Evolutionary conservation across 1,284 basidiomycete species (phyloP).

Genomic region (Bjerkandera adusta): DNA sequence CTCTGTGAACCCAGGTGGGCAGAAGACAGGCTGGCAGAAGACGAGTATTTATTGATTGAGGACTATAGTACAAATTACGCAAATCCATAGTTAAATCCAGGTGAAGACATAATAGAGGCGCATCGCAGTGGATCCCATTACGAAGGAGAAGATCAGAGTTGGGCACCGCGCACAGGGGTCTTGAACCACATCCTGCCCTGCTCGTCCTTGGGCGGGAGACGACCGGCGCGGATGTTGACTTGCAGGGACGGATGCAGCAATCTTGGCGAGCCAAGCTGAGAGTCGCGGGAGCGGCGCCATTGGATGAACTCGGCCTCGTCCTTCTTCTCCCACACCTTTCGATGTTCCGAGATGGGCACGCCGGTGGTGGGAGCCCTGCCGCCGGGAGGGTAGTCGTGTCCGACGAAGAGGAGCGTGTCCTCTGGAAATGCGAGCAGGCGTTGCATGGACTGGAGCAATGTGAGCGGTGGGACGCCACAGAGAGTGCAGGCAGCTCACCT

Average conservation of each 20-base stretch:
- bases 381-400: slow-evolving; percentile 39
- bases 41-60: too few species aligned
- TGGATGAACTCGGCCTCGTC: slow-evolving; percentile 31
- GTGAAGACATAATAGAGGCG: too few species aligned
- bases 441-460: slow-evolving; percentile 34
- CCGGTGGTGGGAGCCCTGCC: slow-evolving; percentile 27
- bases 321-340: slow-evolving; percentile 26
- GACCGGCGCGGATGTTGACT: slow-evolving; percentile 40
- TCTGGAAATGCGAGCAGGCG: slow-evolving; percentile 35
- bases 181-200: slow-evolving; percentile 28
- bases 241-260: slow-evolving; percentile 40
- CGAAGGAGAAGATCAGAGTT: too few species aligned
- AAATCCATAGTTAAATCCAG: too few species aligned
- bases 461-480: slow-evolving; percentile 4
- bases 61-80: too few species aligned
- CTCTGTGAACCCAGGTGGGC: too few species aligned
- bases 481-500: slow-evolving; percentile 23
- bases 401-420: slow-evolving; percentile 37
- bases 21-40: too few species aligned
- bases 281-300: slow-evolving; percentile 35
- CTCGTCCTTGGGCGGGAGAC: slow-evolving; percentile 34
- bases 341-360: slow-evolving; percentile 37
- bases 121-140: too few species aligned
- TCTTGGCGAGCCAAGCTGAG: slow-evolving; percentile 32
- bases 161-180: slow-evolving; percentile 24